Base-by-base conservation (phyloP, 192 early-diverging fungal species). In the Geranomyces variabilis region DNA sequence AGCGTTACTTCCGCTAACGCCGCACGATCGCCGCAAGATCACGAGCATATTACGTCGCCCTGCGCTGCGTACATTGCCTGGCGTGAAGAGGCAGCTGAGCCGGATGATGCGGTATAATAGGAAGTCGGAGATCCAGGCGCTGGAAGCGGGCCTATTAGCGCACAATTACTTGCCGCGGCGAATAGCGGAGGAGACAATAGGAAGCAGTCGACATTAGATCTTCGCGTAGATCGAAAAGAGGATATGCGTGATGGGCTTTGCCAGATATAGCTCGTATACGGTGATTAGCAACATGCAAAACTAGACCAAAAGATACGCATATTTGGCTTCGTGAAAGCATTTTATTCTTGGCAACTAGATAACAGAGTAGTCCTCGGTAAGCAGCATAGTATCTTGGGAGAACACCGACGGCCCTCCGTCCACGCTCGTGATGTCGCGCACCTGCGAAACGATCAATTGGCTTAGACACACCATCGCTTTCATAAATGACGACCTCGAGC, bases 301-400 rank as follows among this genome's bases (percentile, higher is more conserved):
- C n/a, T n/a, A n/a, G n/a, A n/a, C 36, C 36, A 41, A 41, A 41
- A 41, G 10, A 41, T 7, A 41, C 3, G 5, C 36, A 7, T 3
- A 10, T 41, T 10, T 41, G 36, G 36, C 36, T 41, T 41, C 36
- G 36, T 10, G 10, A 41, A 41, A 41, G 36, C 51, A 53, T 24
- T 53, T 53, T 26, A 53, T 26, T 8, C 15, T n/a, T 53, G 4
- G 3, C 15, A 6, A 3, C 15, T 87, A 95, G 45, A 93, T 91
- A 67, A 97, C 86, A 19, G 78, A 81, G 79, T 95, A 97, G 33
- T 93, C 88, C 57, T 93, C 91, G 15, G 93, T 89, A 19, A 86
- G 74, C 62, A 95, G 78, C 70, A 84, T 73, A 28, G 89, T 78
- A 47, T 90, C 84, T 72, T 92, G 86, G 22, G 94, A 93, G 72